These are phyloP conservation scores for Salix caprea DNA, from an alignment of 345 rosid genomes.

Conservation along the genomic window DNA sequence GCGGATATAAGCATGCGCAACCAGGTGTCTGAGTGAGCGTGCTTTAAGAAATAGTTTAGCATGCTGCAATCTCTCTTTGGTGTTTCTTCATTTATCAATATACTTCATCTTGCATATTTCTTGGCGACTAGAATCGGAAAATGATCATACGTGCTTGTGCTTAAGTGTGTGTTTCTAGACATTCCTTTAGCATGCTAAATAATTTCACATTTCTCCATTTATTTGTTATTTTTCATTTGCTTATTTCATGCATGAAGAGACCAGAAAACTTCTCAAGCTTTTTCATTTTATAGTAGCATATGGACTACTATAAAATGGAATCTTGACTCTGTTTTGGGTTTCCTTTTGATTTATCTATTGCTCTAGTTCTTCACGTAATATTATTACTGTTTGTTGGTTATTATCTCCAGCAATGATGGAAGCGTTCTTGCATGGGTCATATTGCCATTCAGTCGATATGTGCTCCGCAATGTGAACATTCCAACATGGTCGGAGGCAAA, in stretches of 20 bases:
- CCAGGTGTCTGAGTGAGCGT: not conserved
- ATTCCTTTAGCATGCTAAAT: not conserved
- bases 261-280: not conserved
- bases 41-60: not conserved
- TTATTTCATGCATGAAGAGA: not conserved
- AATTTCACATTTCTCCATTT: not conserved
- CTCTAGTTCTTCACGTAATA: not conserved
- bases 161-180: not conserved
- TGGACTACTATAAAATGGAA: not conserved
- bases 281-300: not conserved
- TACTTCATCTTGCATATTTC: not conserved
- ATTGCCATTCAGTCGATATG: constrained; percentile 86
- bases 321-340: not conserved
- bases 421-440: constrained; percentile 48
- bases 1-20: not conserved
- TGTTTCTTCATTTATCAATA: not conserved
- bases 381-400: constrained; percentile 8
- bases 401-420: constrained; percentile 47
- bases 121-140: not conserved
- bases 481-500: constrained; percentile 48
- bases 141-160: not conserved
- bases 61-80: not conserved
- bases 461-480: constrained; percentile 77
- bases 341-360: not conserved
- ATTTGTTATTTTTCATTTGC: not conserved